Conservation (phyloP, 2,329 filamentous ascomycete genomes). For the Aspergillus calidoustus region DNA sequence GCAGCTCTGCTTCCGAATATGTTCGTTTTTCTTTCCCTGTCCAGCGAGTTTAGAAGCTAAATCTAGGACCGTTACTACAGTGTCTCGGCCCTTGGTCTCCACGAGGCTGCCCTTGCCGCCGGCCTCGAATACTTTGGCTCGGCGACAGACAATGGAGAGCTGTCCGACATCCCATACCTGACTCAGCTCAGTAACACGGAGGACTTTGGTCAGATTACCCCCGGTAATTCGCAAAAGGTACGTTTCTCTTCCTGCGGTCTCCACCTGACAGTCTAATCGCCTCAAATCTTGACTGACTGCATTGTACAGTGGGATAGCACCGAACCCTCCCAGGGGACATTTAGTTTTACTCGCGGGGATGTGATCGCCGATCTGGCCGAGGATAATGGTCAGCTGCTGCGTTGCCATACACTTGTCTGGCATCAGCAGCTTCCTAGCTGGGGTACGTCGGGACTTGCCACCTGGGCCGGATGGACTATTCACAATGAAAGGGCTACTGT, state of each 20-base stretch:
- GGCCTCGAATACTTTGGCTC: conserved; percentile 62
- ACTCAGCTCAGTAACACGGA: conserved; percentile 61
- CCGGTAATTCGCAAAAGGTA: conserved; percentile 64
- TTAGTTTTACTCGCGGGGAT: conserved; percentile 64
- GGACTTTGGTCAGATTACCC: conserved; percentile 69
- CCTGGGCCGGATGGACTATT: too few relatives aligned
- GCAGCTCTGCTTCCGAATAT: too few relatives aligned
- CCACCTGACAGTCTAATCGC: background rate
- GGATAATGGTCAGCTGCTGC: conserved; percentile 52
- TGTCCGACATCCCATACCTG: conserved; percentile 60
- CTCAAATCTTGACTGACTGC: conserved; percentile 1
- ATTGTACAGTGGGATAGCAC: conserved; percentile 60
- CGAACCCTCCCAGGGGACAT: conserved; percentile 61
- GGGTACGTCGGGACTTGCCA: conserved; percentile 49
- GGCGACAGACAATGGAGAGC: conserved; percentile 62
- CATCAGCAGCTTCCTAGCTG: conserved; percentile 54
- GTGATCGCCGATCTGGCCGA: conserved; percentile 47
- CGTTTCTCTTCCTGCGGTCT: background rate
- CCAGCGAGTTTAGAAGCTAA: too few relatives aligned
- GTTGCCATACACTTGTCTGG: conserved; percentile 67
- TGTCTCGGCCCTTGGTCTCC: conserved; percentile 28
- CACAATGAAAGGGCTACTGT: too few relatives aligned
- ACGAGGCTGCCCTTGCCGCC: conserved; percentile 54
- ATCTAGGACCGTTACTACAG: conserved; percentile 10
- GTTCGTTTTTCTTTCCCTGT: too few relatives aligned